Base-by-base conservation (phyloP, 2,329 filamentous ascomycete species). In the Podosphaera aphanis region DNA sequence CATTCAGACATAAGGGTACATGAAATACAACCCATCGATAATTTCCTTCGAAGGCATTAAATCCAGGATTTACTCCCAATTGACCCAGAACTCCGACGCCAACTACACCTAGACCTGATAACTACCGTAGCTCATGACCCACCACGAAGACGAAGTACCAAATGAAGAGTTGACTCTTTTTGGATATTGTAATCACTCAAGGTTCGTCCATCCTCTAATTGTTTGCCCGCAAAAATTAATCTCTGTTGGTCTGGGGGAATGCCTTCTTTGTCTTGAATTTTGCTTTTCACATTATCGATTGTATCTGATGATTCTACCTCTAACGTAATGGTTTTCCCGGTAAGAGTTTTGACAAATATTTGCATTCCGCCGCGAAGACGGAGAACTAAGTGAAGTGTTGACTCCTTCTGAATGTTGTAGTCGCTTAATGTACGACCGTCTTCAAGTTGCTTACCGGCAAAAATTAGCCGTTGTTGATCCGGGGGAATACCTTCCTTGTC, bases 101-200 rank as follows among this genome's bases (percentile, higher is more conserved):
- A 11, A 6, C 25, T 29, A 29, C 5, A 1, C 5, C n/a, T n/a
- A 29, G 25, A 11, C 25, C 25, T 11, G 6, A 29, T 1, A 29
- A 29, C 11, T 29, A 11, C 25, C 11, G 21, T 10, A 15, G 50
- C 49, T 57, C 66, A 69, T 58, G 67, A 64, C 41, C 77, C 77
- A 63, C 77, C 77, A 66, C 77, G 76, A 40, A 81, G 70, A 62
- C 77, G 74, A 44, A 81, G 70, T 44, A 81, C 77, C 55, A 81
- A 61, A 61, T 81, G 77, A 11, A 82, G 68, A 2, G 77, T 81
- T 20, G 73, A 77, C 60, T 81, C 77, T 63, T 81, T 81, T 63
- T 88, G 82, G 51, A 88, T 88, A 66, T 86, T 86, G 71, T 86
- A 85, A 59, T 85, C 81, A 25, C 73, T 78, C 25, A 86, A 66